Evolutionary conservation across 2,329 filamentous ascomycete genomes (phyloP).

Genomic region (Colletotrichum echinochloae): DNA sequence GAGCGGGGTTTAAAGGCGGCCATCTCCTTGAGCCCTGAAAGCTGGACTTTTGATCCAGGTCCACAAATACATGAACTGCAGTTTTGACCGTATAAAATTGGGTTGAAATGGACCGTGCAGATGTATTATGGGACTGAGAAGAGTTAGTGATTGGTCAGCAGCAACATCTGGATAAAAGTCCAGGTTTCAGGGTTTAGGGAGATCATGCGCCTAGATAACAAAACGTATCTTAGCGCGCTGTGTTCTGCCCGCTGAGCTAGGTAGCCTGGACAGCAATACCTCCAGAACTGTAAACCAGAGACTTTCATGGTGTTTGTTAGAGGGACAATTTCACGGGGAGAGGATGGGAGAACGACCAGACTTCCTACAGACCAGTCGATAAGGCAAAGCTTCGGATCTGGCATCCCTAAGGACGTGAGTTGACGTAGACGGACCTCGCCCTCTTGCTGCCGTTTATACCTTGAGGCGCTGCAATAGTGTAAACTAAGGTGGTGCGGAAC

Average conservation of each 20-base stretch:
- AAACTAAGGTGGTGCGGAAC: not conserved
- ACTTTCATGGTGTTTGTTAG: not conserved
- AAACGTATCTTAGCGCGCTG: conserved; percentile 1
- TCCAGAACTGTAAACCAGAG: not conserved
- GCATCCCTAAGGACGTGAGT: not conserved
- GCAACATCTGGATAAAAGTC: too few species aligned
- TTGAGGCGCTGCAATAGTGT: not conserved
- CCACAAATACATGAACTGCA: too few species aligned
- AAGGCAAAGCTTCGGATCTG: conserved; percentile 18
- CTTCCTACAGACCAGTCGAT: not conserved
- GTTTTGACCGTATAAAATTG: too few species aligned
- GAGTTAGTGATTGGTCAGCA: too few species aligned
- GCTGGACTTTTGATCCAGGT: too few species aligned
- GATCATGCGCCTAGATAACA: not conserved
- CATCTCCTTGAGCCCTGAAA: too few species aligned
- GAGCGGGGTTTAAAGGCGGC: not conserved
- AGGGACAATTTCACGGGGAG: not conserved
- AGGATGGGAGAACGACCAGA: conserved; percentile 9
- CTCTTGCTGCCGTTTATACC: not conserved
- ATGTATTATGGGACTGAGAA: too few species aligned
- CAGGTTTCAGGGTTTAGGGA: too few species aligned
- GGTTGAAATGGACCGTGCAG: too few species aligned
- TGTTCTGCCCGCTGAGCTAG: conserved; percentile 33
- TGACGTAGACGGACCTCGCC: not conserved
- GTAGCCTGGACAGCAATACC: conserved; percentile 13